Conservation (phyloP, 2,329 filamentous ascomycete genomes). For the Phoma herbarum region DNA sequence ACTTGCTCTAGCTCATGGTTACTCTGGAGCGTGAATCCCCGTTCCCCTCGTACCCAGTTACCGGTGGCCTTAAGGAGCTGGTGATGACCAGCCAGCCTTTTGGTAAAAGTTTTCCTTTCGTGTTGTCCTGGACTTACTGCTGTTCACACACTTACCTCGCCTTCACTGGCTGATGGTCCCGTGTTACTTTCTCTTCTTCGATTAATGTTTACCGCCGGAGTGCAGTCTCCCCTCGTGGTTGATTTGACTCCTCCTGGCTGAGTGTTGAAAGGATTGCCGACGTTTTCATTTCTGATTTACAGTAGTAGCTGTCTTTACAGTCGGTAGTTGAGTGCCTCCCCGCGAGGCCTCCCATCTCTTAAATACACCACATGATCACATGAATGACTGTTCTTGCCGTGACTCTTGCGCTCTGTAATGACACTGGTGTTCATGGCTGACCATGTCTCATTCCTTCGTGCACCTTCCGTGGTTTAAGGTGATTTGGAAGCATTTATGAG, state of each 20-base stretch:
- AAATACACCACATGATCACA: conserved; percentile 13
- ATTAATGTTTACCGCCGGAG: conserved; percentile 38
- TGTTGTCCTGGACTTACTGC: conserved; percentile 18
- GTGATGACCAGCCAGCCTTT: conserved; percentile 45
- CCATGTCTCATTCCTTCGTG: neutral
- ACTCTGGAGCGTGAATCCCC: conserved; percentile 47
- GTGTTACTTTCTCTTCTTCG: conserved; percentile 22
- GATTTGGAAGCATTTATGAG: neutral
- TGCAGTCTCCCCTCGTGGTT: conserved; percentile 49
- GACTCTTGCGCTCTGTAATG: neutral
- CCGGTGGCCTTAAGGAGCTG: conserved; percentile 48
- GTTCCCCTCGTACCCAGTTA: conserved; percentile 40
- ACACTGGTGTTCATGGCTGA: neutral
- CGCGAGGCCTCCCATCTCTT: conserved; percentile 1
- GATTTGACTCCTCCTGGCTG: conserved; percentile 50
- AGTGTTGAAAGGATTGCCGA: conserved; percentile 27
- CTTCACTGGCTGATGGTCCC: conserved; percentile 23
- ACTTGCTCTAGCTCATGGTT: conserved; percentile 51
- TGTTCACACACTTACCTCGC: conserved; percentile 20
- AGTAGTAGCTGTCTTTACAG: conserved; percentile 7
- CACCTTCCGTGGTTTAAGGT: neutral
- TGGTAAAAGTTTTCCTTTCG: conserved; percentile 38
- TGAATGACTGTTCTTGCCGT: conserved; percentile 6
- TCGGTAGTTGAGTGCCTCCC: neutral
- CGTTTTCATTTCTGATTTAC: neutral